Percentiles rank a stretch among this genome's conserved stretches.
Evolutionary conservation across 164 flowering plant genomes (phyloP).

Genomic region (Vitis cinerea): DNA sequence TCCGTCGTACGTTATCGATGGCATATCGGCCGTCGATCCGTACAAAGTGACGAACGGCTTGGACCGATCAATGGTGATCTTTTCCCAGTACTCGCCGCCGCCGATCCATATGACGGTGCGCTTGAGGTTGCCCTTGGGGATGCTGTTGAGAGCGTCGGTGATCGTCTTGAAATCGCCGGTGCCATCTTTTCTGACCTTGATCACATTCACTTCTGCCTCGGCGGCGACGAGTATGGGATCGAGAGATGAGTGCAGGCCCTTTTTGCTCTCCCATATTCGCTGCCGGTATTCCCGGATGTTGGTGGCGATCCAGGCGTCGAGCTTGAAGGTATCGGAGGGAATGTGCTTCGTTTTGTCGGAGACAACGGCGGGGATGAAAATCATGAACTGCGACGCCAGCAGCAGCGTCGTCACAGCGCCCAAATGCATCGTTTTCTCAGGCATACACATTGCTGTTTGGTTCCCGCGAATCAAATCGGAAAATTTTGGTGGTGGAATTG

Average conservation of each 20-base stretch:
- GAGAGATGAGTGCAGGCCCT: background rate
- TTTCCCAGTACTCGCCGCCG: constrained; percentile 38
- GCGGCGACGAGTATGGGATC: constrained; percentile 16
- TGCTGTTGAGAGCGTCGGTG: constrained; percentile 34
- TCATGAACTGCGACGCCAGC: too few species aligned
- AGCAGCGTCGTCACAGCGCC: too few species aligned
- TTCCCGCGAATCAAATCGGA: too few species aligned
- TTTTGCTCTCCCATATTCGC: background rate
- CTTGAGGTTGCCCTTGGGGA: constrained; percentile 27
- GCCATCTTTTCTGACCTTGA: constrained; percentile 33
- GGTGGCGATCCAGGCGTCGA: constrained; percentile 13
- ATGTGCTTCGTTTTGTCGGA: background rate
- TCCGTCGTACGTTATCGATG: constrained; percentile 25
- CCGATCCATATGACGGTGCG: constrained; percentile 31
- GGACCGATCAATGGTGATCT: constrained; percentile 18
- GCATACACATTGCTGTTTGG: too few species aligned
- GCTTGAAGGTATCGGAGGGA: constrained; percentile 4
- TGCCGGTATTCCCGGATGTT: constrained; percentile 13
- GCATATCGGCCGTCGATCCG: constrained; percentile 24
- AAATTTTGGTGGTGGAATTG: too few species aligned
- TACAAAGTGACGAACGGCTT: constrained; percentile 38
- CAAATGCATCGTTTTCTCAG: too few species aligned
- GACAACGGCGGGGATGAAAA: background rate
- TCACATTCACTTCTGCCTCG: constrained; percentile 16
- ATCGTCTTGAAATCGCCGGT: constrained; percentile 34